Base-by-base conservation (phyloP, 768 basidiomycete genomes). In the Lactarius quietus region DNA sequence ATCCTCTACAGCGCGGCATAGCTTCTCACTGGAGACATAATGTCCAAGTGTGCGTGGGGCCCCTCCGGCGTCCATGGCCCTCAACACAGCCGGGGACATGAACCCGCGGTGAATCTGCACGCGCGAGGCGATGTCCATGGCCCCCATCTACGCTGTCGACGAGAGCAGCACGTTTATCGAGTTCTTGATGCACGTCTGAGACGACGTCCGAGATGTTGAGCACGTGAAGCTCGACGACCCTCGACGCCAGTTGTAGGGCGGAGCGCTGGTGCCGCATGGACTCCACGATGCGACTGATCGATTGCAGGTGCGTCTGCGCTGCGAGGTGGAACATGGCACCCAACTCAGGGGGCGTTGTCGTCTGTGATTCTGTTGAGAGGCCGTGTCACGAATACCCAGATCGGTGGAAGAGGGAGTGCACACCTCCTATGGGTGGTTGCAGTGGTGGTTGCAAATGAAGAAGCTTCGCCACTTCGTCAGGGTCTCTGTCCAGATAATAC, bases 41-140 rank as follows among this genome's bases (percentile, higher is more conserved):
- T 90, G 88, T 6, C 87, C 89, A 38, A 94, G 74, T 9, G 87
- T 88, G 53, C 91, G 80, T 18, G 82, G 82, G 62, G 79, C 82
- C 61, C 86, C 87, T 3, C 90, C 90, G 0, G 82, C 79, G 63
- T 91, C 88, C 59, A 91, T 88, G 3, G 87, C 85, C 69, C 80
- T 86, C 41, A 87, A 79, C 61, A 86, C 84, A 1, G 83, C 77
- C 12, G 82, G 78, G 20, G 88, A 88, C 74, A 92, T 77, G 69
- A 93, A 92, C 61, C 91, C 89, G 59, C 80, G 79, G 70, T 93
- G 90, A 6, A 93, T 83, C 51, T 76, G 77, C 5, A 94, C 84
- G 45, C 81, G 80, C 33, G 80, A 78, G 51, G 90, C 84, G 41
- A 92, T 81, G 28, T 88, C 86, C 69, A 92, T 72, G 75, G 93